phyloP scores from a whole-genome alignment of 2,329 filamentous ascomycete species.

The Aspergillus floridensis region DNA sequence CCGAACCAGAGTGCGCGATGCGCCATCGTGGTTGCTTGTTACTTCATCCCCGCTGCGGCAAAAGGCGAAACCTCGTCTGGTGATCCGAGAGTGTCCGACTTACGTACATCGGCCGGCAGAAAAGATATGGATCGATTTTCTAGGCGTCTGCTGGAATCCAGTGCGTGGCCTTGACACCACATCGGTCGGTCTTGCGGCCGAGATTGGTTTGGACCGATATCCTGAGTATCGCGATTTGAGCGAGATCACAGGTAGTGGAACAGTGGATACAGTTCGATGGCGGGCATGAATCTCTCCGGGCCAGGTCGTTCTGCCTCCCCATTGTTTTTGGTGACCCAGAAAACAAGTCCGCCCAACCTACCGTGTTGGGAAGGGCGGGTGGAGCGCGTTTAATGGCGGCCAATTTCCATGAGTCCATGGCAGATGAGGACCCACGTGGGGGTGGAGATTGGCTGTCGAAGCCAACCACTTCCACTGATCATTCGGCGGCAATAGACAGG shows the following conservation, averaged over 20 bases:
- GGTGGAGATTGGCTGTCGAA: slow-evolving; percentile 18
- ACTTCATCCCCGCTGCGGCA: neutral
- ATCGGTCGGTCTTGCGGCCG: too few relatives aligned
- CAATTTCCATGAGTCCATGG: slow-evolving; percentile 15
- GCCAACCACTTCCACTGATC: slow-evolving; percentile 8
- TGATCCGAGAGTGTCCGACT: neutral
- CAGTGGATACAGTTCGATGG: neutral
- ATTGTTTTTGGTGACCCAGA: neutral
- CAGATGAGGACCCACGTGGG: slow-evolving; percentile 19
- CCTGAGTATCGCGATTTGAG: too few relatives aligned
- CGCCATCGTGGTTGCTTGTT: neutral
- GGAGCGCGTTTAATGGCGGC: neutral
- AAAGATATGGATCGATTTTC: neutral
- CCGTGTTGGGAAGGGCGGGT: neutral
- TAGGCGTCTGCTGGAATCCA: neutral
- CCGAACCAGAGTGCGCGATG: neutral
- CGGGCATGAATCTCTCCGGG: neutral
- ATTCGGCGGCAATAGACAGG: neutral
- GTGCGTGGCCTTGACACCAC: neutral
- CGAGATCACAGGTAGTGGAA: neutral
- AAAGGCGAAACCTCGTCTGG: neutral
- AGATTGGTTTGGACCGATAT: too few relatives aligned
- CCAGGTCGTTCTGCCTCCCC: neutral
- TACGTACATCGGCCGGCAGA: neutral
- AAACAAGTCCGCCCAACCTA: neutral